phyloP scores from a whole-genome alignment of 768 basidiomycete genomes.

The Amanita exitialis region DNA sequence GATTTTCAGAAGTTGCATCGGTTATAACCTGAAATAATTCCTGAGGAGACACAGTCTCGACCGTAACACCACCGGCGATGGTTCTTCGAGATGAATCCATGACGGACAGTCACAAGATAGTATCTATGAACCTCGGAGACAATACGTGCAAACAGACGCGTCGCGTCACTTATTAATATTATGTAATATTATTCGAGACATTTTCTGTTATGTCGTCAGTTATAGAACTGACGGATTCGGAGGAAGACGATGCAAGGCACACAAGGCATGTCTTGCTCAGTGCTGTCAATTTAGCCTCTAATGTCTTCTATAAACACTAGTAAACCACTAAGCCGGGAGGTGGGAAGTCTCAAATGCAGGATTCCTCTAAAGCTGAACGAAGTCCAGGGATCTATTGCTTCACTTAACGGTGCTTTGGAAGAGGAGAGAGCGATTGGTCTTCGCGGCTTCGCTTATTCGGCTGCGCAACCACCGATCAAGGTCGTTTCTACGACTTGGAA shows the following conservation, averaged over 20 bases:
- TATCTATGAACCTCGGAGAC: neutral
- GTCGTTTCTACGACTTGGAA: neutral
- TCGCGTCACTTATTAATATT: constrained; percentile 5
- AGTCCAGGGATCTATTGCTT: neutral
- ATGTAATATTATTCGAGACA: neutral
- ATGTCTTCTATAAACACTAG: neutral
- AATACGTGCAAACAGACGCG: constrained; percentile 5
- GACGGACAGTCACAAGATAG: neutral
- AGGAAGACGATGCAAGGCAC: constrained; percentile 5
- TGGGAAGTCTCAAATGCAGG: neutral
- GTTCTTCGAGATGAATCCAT: neutral
- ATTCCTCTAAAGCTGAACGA: neutral
- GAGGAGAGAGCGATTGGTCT: neutral
- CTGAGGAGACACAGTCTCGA: constrained; percentile 14
- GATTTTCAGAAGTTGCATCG: constrained; percentile 67
- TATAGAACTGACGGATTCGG: constrained; percentile 16
- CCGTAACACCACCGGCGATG: neutral
- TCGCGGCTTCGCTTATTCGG: neutral
- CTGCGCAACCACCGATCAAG: neutral
- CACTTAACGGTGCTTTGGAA: neutral
- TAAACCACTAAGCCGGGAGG: neutral
- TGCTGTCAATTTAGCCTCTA: neutral
- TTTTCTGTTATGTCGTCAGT: neutral
- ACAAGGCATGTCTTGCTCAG: neutral
- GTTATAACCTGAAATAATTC: constrained; percentile 60